Base-by-base conservation (phyloP, 2,329 filamentous ascomycete species). In the Diaporthe citri region DNA sequence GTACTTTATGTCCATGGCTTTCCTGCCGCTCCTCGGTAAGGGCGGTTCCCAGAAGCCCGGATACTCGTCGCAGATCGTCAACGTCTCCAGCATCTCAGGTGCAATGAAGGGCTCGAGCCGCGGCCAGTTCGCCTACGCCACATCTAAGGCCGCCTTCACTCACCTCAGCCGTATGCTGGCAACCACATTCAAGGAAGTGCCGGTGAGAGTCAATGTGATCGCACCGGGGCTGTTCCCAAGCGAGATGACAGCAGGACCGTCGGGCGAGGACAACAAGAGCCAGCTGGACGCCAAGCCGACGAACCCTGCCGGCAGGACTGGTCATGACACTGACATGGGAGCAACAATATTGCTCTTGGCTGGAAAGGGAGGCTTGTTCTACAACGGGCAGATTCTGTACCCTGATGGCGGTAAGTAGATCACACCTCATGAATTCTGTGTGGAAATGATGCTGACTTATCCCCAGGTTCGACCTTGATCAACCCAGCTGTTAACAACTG, bases 191-290 rank as follows among this genome's bases (percentile, higher is more conserved):
- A 81, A 80, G 70, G 84, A 86, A 66, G 85, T 89, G 66, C 87
- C 88, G 78, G 86, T 92, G 57, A 83, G 89, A 17, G 86, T 91
- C 74, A 91, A 92, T 81, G 85, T 83, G 60, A 90, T 92, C 75
- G 87, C 88, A 0, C 89, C 89, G 0, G 88, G 88, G 13, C 82
- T 90, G 4, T 81, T 81, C 72, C 78, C 79, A 15, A 78, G 79
- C 41, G 81, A 88, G 83, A 88, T 89, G 86, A 89, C 87, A 9
- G 83, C 85, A 12, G 85, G 86, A 0, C 77, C 80, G 15, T 86
- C 85, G 2, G 84, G 82, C 22, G 84, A 86, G 25, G 83, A 86
- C 55, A 87, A 88, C 79, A 88, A 88, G 80, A 85, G 82, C 31
- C 80, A 82, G 34, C 81, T 88, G 52, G 81, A 86, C 57, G 82